Percentiles rank a stretch among this genome's conserved stretches.
Conservation (phyloP, 2,329 filamentous ascomycete species). For the Aspergillus pseudoviridinutans region DNA sequence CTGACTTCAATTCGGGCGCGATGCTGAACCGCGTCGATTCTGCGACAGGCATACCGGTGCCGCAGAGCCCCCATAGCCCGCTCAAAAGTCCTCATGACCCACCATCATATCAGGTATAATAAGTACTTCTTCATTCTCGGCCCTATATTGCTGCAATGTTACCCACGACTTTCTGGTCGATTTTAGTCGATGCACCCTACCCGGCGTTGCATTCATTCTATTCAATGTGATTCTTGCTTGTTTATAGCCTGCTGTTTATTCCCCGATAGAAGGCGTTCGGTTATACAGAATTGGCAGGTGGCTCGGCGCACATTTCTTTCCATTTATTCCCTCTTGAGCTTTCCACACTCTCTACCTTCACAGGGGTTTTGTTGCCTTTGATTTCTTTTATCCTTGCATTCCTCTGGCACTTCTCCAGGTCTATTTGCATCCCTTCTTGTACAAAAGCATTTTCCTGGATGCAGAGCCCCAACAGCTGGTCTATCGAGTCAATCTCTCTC, state of each 20-base stretch:
- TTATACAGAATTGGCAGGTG: slow-evolving; percentile 30
- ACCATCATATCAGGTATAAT: slow-evolving; percentile 28
- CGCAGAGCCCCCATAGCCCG: slow-evolving; percentile 28
- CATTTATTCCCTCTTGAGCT: slow-evolving; percentile 11
- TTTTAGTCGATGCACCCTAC: slow-evolving; percentile 17
- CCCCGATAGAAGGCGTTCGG: slow-evolving; percentile 40
- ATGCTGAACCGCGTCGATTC: slow-evolving; percentile 81
- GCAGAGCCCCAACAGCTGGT: slow-evolving; percentile 3
- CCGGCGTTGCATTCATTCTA: slow-evolving; percentile 26
- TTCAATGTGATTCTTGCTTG: slow-evolving; percentile 25
- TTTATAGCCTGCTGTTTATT: slow-evolving; percentile 28
- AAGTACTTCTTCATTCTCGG: slow-evolving; percentile 18
- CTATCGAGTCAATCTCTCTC: slow-evolving; percentile 14
- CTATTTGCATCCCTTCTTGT: slow-evolving; percentile 20
- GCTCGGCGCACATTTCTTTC: slow-evolving; percentile 27
- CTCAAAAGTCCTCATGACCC: slow-evolving; percentile 32
- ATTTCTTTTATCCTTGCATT: slow-evolving; percentile 10
- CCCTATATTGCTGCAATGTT: slow-evolving; percentile 26
- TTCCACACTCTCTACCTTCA: slow-evolving; percentile 3
- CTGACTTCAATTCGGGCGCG: slow-evolving; percentile 87
- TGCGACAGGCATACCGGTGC: slow-evolving; percentile 26
- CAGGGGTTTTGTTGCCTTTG: neutral
- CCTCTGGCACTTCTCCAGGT: slow-evolving; percentile 6
- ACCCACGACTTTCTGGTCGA: slow-evolving; percentile 24
- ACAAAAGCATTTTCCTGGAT: slow-evolving; percentile 29